Base-by-base conservation (phyloP, 73 alveolate genomes). In the Paramecium tetraurelia region DNA sequence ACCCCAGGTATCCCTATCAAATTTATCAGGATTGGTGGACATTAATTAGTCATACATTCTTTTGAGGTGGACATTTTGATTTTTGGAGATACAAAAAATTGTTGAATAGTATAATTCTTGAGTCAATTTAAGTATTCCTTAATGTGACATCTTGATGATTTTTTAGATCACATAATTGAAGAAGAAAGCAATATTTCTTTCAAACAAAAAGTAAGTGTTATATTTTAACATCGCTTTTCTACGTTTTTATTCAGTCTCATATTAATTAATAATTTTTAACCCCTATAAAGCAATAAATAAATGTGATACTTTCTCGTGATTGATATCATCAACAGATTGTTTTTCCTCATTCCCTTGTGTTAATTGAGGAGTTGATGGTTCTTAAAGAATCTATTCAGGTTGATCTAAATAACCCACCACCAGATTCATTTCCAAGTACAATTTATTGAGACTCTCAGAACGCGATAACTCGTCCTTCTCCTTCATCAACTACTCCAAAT, bases 181-280 rank as follows among this genome's bases (percentile, higher is more conserved):
- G 85, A 89, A 89, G 84, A 89, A 89, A 14, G 94, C 94, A 27
- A 89, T 89, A 71, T 89, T 89, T 46, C 94, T 77, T 44, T 89
- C 94, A 89, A 70, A 89, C 10, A 89, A 57, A 43, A 89, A 70
- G 53, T 89, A 89, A 38, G 80, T 83, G 33, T 89, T 89, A 46
- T 70, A 70, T 83, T 89, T 89, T 29, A 89, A 50, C 86, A 89
- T 89, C 18, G 86, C 87, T 63, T 89, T 89, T 89, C 94, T 89
- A 8, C 92, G 69, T 53, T 80, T 80, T 24, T 68, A 68, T 71
- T 89, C 94, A 71, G 86, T 89, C 50, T 89, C 94, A 77, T 89
- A 70, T 71, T 89, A 68, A 63, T 89, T 89, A 44, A 80, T 80
- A 22, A 80, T 31, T 80, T 80, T 7, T 12, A 80, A 44, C 11